These are phyloP conservation scores for Talaromyces atroroseus DNA, from an alignment of 2,329 filamentous ascomycete genomes.

Conservation along the genomic window DNA sequence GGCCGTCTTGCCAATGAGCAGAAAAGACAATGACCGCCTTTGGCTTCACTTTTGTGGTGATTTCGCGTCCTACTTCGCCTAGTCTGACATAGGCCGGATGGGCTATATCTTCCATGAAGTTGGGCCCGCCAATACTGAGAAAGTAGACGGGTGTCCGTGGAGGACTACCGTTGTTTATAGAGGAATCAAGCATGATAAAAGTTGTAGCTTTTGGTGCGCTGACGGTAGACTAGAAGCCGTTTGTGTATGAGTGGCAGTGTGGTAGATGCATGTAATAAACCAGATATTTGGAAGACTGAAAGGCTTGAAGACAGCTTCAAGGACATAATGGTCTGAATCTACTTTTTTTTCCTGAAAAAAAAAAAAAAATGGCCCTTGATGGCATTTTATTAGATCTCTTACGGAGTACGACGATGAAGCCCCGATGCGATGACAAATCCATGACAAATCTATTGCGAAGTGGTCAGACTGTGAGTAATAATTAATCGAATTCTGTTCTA, in stretches of 20 bases:
- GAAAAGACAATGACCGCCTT: slow-evolving; percentile 71
- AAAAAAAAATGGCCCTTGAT: no score
- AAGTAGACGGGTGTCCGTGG: slow-evolving; percentile 48
- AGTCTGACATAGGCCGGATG: slow-evolving; percentile 64
- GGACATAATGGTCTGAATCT: neutral
- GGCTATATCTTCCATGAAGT: slow-evolving; percentile 21
- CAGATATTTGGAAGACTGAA: neutral
- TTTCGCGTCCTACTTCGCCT: slow-evolving; percentile 61
- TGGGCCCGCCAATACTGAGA: slow-evolving; percentile 43
- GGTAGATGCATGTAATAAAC: neutral
- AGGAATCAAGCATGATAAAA: neutral
- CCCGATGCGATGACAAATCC: no score
- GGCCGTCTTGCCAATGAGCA: slow-evolving; percentile 65
- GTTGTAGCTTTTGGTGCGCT: neutral
- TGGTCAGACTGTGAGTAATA: no score
- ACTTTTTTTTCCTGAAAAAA: neutral
- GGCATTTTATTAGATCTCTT: no score
- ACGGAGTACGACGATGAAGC: no score
- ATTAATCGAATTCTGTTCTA: no score
- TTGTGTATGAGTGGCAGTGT: neutral
- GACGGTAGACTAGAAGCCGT: neutral
- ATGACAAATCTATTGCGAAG: slow-evolving; percentile 3
- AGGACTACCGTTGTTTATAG: neutral
- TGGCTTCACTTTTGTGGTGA: slow-evolving; percentile 64
- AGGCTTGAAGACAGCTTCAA: neutral